Conservation (phyloP, 2,329 filamentous ascomycete species). For the Xylariaceae sp. region DNA sequence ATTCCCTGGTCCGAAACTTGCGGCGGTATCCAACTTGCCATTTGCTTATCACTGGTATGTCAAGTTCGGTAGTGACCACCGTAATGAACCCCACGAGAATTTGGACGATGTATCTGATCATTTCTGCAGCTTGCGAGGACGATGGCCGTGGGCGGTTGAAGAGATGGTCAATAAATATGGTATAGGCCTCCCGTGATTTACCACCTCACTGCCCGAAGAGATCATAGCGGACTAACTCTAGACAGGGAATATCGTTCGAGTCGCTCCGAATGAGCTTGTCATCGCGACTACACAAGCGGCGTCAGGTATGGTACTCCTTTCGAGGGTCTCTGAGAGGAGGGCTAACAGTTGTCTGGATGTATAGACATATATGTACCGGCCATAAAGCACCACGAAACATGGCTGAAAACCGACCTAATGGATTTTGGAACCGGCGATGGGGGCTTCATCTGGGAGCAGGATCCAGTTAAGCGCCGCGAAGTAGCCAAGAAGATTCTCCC, state of each 20-base stretch:
- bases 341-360: not conserved
- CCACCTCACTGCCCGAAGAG: not conserved
- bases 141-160: conserved; percentile 10
- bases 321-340: not conserved
- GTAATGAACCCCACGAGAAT: conserved; percentile 1
- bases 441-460: conserved; percentile 12
- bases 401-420: conserved; percentile 12
- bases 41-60: conserved; percentile 12
- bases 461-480: conserved; percentile 9
- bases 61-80: too few species aligned
- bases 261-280: conserved; percentile 10
- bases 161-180: conserved; percentile 8
- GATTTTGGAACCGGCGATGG: conserved; percentile 9
- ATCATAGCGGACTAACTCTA: not conserved
- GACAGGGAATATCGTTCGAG: conserved; percentile 8
- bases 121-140: conserved; percentile 5
- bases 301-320: conserved; percentile 1
- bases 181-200: not conserved
- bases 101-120: not conserved
- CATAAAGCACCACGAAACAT: conserved; percentile 8
- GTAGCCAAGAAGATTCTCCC: conserved; percentile 11
- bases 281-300: conserved; percentile 6
- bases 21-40: conserved; percentile 7
- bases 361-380: conserved; percentile 9
- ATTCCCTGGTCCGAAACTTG: conserved; percentile 11